Base-by-base conservation (phyloP, 1,284 basidiomycete species). In the Apiotrichum akiyoshidainum region DNA sequence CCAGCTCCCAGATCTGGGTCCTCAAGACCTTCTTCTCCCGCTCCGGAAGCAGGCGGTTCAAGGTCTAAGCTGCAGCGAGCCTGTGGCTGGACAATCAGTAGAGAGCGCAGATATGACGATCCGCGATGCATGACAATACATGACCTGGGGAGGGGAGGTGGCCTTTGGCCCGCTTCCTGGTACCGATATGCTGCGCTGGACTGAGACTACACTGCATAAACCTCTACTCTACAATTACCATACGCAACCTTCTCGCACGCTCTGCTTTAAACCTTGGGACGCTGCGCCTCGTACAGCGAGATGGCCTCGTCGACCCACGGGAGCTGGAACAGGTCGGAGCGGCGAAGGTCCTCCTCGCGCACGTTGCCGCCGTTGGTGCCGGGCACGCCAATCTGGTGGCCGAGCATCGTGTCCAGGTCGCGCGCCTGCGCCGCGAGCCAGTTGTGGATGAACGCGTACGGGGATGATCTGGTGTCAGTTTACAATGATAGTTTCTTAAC, bases 21-120 rank as follows among this genome's bases (percentile, higher is more conserved):
- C 83, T 94, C 40, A 91, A 93, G 77, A 93, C 90, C 22, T 94
- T 93, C 86, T 94, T 94, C 80, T 92, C 89, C 39, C 86, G 87
- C 73, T 90, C 89, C 8, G 89, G 89, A 41, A 48, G 45, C 50
- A 65, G 68, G 51, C 62, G 60, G 42, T 70, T 60, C 54, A 65
- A 65, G 55, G 65, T 65, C 26, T 67, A 60, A 46, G 22, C 42
- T 9, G n/a, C 19, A n/a, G 40, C 40, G 16, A 41, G 44, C 52
- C 33, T 42, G 54, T 19, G 19, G 41, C 14, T 44, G n/a, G 40
- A 41, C 40, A 17, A 41, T 1, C 22, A 34, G 9, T 33, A n/a
- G 11, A n/a, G n/a, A 40, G 48, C 35, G 34, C 13, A 31, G 47
- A 37, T 26, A 21, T 21, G 48, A 50, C 48, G 48, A 50, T 11